Evolutionary conservation across 768 basidiomycete genomes (phyloP), one percentile per base, ranked within the genome.

Genomic region (Tricholoma flavovirens): DNA sequence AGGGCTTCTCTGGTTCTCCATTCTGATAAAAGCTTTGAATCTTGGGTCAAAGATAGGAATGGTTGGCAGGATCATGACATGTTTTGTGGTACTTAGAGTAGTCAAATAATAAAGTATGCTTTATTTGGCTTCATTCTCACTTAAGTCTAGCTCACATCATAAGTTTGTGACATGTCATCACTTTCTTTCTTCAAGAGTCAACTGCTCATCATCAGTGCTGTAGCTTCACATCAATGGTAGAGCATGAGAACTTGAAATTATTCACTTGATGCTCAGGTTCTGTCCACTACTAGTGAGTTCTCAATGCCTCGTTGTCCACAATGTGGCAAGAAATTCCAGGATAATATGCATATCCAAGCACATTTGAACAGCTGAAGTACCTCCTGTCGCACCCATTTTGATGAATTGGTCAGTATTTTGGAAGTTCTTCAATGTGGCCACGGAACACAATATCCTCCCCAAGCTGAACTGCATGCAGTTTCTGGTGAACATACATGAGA

Each of bases 1-100:
- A 21, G 61, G 8, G 56, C 53, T 3, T 68, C 65, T n/a, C n/a
- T 68, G 14, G 65, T 68, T 17, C 30, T 65, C n/a, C 67, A 68
- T 26, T 56, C 60, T 15, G 67, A 68, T 35, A 56, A 52, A 22
- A 32, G 49, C 8, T 49, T 53, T 17, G 53, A 58, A 5, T 14
- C 14, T 14, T 58, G 57, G 53, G 52, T 57, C 12, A 40, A 51
- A 38, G 51, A 52, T 38, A 26, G 21, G 14, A 57, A 57, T 53
- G 56, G 56, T 32, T 57, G 56, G 56, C 38, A 40, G n/a, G 17
- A 40, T 40, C 38, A 40, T 40, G 15, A 40, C 38, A 40, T 6
- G 10, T 40, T 40, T 40, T 17, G n/a, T 40, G 38, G 38, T 40
- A 40, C 38, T 40, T 40, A 40, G 17, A 4, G 5, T 40, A 6